These are phyloP conservation scores for Phyllosticta paracitricarpa DNA, from an alignment of 2,329 filamentous ascomycete genomes.

Conservation along the genomic window DNA sequence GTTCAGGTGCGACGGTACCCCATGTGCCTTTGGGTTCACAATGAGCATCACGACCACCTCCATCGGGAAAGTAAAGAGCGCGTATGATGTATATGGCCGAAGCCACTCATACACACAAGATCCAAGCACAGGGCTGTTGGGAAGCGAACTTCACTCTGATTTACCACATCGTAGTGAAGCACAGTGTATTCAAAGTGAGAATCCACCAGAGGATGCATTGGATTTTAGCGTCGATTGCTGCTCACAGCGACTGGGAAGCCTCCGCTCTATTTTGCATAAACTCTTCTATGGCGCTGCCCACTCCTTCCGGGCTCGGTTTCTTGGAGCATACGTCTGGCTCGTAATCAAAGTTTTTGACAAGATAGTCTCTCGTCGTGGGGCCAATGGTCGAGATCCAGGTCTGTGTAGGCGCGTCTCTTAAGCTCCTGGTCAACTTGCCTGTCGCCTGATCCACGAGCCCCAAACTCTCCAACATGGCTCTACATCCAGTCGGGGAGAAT, in stretches of 20 bases:
- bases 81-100: neutral
- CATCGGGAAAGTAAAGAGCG: neutral
- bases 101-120: neutral
- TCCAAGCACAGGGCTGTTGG: neutral
- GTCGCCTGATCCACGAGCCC: slow-evolving; percentile 33
- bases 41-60: neutral
- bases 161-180: neutral
- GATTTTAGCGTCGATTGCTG: neutral
- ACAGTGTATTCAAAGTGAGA: neutral
- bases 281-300: slow-evolving; percentile 55
- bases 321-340: slow-evolving; percentile 71
- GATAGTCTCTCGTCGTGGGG: slow-evolving; percentile 74
- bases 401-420: slow-evolving; percentile 24
- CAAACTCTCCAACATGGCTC: slow-evolving; percentile 48
- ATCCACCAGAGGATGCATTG: neutral
- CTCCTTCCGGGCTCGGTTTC: slow-evolving; percentile 70
- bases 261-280: slow-evolving; percentile 13
- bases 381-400: slow-evolving; percentile 80
- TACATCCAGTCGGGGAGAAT: slow-evolving; percentile 53
- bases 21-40: neutral
- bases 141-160: neutral
- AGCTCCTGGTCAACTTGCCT: slow-evolving; percentile 22
- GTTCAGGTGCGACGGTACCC: neutral
- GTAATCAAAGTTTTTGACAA: slow-evolving; percentile 54
- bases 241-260: neutral